Evolutionary conservation across 2,329 filamentous ascomycete genomes (phyloP).

Genomic region (Cercospora janseana): DNA sequence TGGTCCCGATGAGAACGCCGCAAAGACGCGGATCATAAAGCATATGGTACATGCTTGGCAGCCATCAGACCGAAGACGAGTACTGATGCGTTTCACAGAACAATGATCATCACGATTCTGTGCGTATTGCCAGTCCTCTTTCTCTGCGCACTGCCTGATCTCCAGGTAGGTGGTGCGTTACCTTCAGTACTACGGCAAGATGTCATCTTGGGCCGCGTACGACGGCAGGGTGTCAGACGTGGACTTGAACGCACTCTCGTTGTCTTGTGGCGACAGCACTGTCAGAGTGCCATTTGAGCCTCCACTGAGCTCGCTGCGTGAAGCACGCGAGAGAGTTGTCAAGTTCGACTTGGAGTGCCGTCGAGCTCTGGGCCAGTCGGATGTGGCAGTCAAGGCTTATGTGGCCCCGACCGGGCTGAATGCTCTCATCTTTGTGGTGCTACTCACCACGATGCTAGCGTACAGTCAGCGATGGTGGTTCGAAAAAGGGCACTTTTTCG

Average conservation of each 20-base stretch:
- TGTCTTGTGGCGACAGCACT: constrained; percentile 54
- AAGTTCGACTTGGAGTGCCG: constrained; percentile 67
- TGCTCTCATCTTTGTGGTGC: constrained; percentile 54
- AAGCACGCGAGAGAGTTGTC: constrained; percentile 68
- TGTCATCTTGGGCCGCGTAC: constrained; percentile 57
- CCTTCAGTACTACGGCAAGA: constrained; percentile 66
- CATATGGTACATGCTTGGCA: background rate
- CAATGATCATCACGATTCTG: constrained; percentile 70
- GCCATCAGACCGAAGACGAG: background rate
- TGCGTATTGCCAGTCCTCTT: constrained; percentile 21
- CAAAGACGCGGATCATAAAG: background rate
- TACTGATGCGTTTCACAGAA: constrained; percentile 54
- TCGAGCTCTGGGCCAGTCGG: constrained; percentile 58
- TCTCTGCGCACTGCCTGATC: constrained; percentile 4
- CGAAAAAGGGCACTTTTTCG: constrained; percentile 47
- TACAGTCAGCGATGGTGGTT: constrained; percentile 55
- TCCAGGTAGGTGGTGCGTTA: constrained; percentile 61
- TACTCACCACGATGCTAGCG: constrained; percentile 55
- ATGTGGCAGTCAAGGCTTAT: constrained; percentile 55
- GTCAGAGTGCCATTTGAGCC: constrained; percentile 64
- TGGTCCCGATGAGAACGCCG: background rate
- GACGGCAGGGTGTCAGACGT: constrained; percentile 65
- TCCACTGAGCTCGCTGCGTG: constrained; percentile 64
- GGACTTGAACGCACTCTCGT: constrained; percentile 59
- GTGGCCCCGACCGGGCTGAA: constrained; percentile 53